A percentile compares a stretch with the other conserved stretches of the same genome.
Conservation (phyloP, 305 asterid species). For the Lippia alba region DNA sequence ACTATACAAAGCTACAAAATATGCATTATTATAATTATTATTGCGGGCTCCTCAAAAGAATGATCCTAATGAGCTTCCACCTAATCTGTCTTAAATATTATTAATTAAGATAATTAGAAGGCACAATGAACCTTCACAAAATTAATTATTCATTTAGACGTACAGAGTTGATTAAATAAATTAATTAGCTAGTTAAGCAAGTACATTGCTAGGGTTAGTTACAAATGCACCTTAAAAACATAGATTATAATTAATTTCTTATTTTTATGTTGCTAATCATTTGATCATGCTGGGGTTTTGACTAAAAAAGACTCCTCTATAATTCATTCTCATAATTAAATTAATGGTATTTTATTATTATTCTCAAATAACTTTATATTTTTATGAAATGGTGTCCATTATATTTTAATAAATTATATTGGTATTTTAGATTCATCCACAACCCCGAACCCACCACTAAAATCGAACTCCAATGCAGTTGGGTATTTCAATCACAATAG, state of each 20-base stretch:
- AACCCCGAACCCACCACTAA: too few species aligned
- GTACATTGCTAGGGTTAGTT: conserved; percentile 40
- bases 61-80: conserved; percentile 27
- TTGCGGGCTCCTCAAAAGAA: conserved; percentile 15
- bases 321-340: not conserved
- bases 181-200: conserved; percentile 16
- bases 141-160: conserved; percentile 12
- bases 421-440: too few species aligned
- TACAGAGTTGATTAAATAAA: conserved; percentile 29
- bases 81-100: conserved; percentile 6
- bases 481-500: too few species aligned
- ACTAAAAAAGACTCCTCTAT: conserved; percentile 43
- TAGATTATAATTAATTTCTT: conserved; percentile 20
- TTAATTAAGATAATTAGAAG: conserved; percentile 27
- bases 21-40: not conserved
- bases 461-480: too few species aligned
- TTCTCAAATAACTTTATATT: conserved; percentile 2
- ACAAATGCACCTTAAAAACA: conserved; percentile 42
- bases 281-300: conserved; percentile 50
- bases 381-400: too few species aligned
- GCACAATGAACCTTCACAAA: conserved; percentile 39
- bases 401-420: too few species aligned
- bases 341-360: conserved; percentile 13
- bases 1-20: not conserved
- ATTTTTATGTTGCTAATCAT: conserved; percentile 43